phyloP scores from a whole-genome alignment of 441 rosid genomes.

The Adansonia madagascariensis region DNA sequence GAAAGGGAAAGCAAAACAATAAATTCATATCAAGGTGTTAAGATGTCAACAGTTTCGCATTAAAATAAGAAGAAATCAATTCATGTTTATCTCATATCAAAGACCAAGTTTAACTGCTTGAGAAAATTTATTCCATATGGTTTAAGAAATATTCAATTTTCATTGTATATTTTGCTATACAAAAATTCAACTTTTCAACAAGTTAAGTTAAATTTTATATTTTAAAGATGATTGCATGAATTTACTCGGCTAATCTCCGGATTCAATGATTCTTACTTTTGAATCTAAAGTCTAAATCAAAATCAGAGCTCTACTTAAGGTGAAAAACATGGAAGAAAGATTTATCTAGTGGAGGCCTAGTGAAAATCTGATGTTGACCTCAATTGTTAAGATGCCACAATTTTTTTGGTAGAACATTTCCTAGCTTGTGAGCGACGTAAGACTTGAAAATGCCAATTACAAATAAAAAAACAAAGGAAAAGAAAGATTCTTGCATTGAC shows the following conservation, averaged over 20 bases:
- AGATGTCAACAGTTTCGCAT: not conserved
- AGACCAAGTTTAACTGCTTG: too few species aligned
- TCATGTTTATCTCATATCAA: not conserved
- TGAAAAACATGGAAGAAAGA: not conserved
- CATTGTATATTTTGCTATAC: too few species aligned
- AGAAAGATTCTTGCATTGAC: constrained; percentile 9
- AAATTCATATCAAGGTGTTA: constrained; percentile 3
- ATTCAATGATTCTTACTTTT: not conserved
- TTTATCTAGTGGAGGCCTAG: not conserved
- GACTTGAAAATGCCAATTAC: not conserved
- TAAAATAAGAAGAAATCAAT: not conserved
- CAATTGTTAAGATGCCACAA: not conserved
- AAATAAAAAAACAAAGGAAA: not conserved
- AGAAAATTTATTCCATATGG: too few species aligned
- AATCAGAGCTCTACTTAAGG: not conserved
- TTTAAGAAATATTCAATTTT: too few species aligned
- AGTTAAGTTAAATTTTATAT: too few species aligned
- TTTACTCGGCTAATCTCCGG: not conserved
- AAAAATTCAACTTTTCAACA: too few species aligned
- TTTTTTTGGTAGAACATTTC: constrained; percentile 14
- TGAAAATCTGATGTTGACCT: constrained; percentile 10
- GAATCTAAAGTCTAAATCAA: not conserved
- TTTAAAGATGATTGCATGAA: not conserved
- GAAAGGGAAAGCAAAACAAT: not conserved
- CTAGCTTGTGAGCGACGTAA: not conserved